phyloP scores from a whole-genome alignment of 306 rosid genomes.

The Cicer judaicum region DNA sequence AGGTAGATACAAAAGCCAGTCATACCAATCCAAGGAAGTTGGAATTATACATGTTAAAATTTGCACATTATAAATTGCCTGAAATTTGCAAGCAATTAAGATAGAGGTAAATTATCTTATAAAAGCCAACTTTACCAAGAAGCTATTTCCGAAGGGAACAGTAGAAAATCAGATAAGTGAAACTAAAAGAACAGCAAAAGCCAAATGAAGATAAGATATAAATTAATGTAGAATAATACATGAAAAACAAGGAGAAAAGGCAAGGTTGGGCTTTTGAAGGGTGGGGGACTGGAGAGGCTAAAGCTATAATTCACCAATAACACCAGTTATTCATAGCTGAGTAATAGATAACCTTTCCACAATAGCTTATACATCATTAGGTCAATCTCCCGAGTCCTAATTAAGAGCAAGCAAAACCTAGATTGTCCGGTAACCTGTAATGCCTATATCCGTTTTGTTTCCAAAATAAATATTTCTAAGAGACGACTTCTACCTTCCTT shows the following conservation, averaged over 20 bases:
- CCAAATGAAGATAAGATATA: slow-evolving; percentile 1
- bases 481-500: slow-evolving; percentile 19
- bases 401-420: slow-evolving; percentile 11
- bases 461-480: background rate
- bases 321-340: slow-evolving; percentile 3
- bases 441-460: background rate
- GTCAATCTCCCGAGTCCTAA: slow-evolving; percentile 5
- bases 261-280: background rate
- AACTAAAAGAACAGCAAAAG: slow-evolving; percentile 13
- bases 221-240: slow-evolving; percentile 1
- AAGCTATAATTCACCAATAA: slow-evolving; percentile 36
- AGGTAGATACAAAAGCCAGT: slow-evolving; percentile 47
- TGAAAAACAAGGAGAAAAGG: slow-evolving; percentile 25
- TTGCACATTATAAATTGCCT: slow-evolving; percentile 17
- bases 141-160: slow-evolving; percentile 8
- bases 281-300: background rate
- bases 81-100: slow-evolving; percentile 5
- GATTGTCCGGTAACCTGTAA: slow-evolving; percentile 6
- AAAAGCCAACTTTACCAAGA: slow-evolving; percentile 4
- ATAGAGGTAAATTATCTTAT: background rate
- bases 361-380: background rate
- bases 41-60: background rate
- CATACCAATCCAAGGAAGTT: slow-evolving; percentile 31
- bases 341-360: background rate
- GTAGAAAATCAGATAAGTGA: slow-evolving; percentile 21